A percentile compares a stretch with the other conserved stretches of the same genome.
Conservation (phyloP, 164 flowering plant species). For the Taxillus chinensis region DNA sequence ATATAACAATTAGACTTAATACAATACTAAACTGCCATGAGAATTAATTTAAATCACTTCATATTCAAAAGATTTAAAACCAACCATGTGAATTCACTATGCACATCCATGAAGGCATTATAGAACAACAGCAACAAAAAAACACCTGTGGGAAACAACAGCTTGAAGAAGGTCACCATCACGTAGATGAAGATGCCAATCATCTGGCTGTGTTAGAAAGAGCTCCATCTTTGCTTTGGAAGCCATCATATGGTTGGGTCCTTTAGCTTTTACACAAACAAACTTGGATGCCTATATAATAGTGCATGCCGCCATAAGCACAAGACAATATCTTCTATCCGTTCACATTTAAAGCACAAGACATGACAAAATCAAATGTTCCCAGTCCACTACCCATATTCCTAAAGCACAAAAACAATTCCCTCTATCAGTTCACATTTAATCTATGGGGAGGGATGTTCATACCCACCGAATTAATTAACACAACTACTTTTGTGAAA, state of each 20-base stretch:
- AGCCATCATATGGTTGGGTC: slow-evolving; percentile 15
- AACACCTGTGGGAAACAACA: slow-evolving; percentile 73
- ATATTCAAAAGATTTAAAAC: neutral
- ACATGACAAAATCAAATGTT: neutral
- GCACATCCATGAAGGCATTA: neutral
- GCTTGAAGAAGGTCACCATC: slow-evolving; percentile 78
- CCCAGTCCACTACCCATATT: neutral
- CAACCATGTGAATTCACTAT: neutral
- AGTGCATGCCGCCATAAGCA: neutral
- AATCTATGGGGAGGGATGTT: no score
- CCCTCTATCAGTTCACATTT: no score
- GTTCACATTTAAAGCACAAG: no score
- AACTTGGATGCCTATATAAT: slow-evolving; percentile 12
- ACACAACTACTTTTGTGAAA: no score
- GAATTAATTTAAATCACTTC: neutral
- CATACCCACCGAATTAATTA: no score
- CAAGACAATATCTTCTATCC: neutral
- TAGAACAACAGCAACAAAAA: neutral
- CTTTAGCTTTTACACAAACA: slow-evolving; percentile 14
- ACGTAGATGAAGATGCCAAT: slow-evolving; percentile 99
- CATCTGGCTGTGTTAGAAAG: slow-evolving; percentile 70
- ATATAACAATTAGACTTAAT: neutral
- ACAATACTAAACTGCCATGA: neutral
- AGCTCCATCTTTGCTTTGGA: slow-evolving; percentile 55
- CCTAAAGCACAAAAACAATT: no score